Percentiles rank a stretch among this genome's conserved stretches.
Conservation (phyloP, 2,329 filamentous ascomycete species). For the Penicillium nordicum region DNA sequence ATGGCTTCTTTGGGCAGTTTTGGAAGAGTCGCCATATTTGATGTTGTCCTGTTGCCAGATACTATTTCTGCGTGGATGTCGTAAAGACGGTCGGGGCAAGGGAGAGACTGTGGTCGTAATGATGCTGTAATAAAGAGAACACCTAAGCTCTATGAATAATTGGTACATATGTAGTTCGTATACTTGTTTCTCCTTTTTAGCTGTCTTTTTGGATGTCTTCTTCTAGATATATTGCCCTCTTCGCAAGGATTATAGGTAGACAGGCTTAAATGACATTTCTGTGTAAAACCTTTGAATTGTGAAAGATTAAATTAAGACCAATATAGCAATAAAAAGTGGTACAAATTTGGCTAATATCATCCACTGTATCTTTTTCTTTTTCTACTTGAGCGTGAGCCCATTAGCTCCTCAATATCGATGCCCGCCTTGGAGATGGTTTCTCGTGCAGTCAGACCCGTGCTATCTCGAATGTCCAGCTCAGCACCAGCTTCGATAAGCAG, state of each 20-base stretch:
- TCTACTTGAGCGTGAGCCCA: accelerated
- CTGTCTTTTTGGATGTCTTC: too few relatives aligned
- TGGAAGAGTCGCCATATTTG: too few relatives aligned
- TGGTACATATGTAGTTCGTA: background rate
- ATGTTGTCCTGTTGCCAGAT: too few relatives aligned
- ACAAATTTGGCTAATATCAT: background rate
- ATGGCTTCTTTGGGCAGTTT: too few relatives aligned
- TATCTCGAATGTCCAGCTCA: background rate
- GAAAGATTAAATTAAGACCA: too few relatives aligned
- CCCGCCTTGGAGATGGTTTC: background rate
- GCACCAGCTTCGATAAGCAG: background rate
- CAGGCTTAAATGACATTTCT: too few relatives aligned
- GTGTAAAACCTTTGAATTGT: too few relatives aligned
- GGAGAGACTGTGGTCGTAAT: background rate
- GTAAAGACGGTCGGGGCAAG: background rate
- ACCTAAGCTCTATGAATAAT: background rate
- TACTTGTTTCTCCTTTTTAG: background rate
- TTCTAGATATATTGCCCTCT: too few relatives aligned
- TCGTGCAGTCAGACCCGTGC: background rate
- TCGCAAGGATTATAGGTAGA: too few relatives aligned
- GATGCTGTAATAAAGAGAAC: background rate
- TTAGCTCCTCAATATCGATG: background rate
- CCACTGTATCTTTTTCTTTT: too few relatives aligned
- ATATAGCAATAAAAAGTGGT: background rate
- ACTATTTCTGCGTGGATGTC: too few relatives aligned